Percentiles rank a stretch among this genome's conserved stretches.
These are phyloP conservation scores for Pseudogymnoascus sp. DNA, from an alignment of 2,329 filamentous ascomycete species.

Conservation along the genomic window DNA sequence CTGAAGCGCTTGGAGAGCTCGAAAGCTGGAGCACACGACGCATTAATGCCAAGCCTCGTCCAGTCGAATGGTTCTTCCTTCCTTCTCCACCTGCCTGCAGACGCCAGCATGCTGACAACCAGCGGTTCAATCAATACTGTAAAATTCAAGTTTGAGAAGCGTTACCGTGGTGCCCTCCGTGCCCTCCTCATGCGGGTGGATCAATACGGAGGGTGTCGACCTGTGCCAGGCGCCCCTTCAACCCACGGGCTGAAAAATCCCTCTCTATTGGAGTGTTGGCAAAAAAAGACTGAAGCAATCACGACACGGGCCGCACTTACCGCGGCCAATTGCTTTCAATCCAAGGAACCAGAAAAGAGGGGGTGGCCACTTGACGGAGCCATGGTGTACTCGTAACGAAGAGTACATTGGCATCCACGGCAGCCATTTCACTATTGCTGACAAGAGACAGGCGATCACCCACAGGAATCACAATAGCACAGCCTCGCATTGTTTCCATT, in stretches of 20 bases:
- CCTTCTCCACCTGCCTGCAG: background rate
- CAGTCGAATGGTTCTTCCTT: background rate
- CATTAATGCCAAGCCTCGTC: background rate
- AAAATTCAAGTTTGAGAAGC: background rate
- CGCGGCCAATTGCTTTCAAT: conserved; percentile 3
- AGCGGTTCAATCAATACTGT: background rate
- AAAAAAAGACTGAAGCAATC: background rate
- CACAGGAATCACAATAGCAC: too few relatives aligned
- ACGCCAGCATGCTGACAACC: background rate
- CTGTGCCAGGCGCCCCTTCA: background rate
- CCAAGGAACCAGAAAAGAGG: background rate
- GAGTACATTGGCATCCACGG: too few relatives aligned
- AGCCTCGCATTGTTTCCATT: background rate
- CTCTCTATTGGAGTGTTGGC: background rate
- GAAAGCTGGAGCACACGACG: background rate
- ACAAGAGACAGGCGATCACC: conserved; percentile 1
- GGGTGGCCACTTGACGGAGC: background rate
- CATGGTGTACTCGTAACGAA: too few relatives aligned
- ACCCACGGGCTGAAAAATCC: background rate
- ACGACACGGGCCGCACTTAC: background rate
- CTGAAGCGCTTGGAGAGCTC: background rate
- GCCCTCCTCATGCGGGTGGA: conserved; percentile 1
- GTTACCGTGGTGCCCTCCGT: background rate
- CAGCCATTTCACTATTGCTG: background rate
- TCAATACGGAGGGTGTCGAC: background rate